Conservation (phyloP, 495 filamentous ascomycete species). For the Aeminium ludgeri region DNA sequence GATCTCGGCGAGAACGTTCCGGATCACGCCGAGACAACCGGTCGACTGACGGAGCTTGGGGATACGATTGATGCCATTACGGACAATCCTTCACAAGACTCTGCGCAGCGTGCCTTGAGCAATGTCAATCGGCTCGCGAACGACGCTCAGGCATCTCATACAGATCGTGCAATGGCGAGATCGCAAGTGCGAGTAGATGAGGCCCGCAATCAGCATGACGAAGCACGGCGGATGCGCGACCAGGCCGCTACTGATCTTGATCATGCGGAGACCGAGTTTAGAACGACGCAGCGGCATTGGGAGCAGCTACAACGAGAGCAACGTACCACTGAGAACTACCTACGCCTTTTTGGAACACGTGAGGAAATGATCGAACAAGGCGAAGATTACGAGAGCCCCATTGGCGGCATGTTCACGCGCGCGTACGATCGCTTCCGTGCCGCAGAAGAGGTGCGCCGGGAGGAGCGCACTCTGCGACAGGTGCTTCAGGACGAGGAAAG, state of each 20-base stretch:
- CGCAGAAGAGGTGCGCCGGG: slow-evolving; percentile 20
- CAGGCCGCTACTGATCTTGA: slow-evolving; percentile 16
- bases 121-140: slow-evolving; percentile 2
- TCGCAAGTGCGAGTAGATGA: slow-evolving; percentile 14
- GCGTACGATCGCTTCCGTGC: slow-evolving; percentile 21
- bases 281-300: slow-evolving; percentile 9
- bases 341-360: slow-evolving; percentile 25
- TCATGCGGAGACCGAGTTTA: slow-evolving; percentile 11
- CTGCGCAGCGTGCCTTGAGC: slow-evolving; percentile 1
- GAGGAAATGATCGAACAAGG: slow-evolving; percentile 25
- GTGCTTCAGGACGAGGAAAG: slow-evolving; percentile 16
- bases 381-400: slow-evolving; percentile 27
- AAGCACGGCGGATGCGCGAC: slow-evolving; percentile 12
- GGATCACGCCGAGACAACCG: slow-evolving; percentile 2
- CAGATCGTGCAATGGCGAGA: slow-evolving; percentile 4
- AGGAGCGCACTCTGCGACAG: slow-evolving; percentile 14
- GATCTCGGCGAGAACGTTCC: slow-evolving; percentile 17
- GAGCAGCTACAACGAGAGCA: slow-evolving; percentile 20
- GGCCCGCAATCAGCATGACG: slow-evolving; percentile 9
- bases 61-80: slow-evolving; percentile 10
- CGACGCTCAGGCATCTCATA: background rate
- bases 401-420: slow-evolving; percentile 25
- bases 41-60: slow-evolving; percentile 7
- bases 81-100: slow-evolving; percentile 2
- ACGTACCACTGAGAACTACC: slow-evolving; percentile 18